phyloP scores from a whole-genome alignment of 495 filamentous ascomycete genomes.

The Echria macrotheca region DNA sequence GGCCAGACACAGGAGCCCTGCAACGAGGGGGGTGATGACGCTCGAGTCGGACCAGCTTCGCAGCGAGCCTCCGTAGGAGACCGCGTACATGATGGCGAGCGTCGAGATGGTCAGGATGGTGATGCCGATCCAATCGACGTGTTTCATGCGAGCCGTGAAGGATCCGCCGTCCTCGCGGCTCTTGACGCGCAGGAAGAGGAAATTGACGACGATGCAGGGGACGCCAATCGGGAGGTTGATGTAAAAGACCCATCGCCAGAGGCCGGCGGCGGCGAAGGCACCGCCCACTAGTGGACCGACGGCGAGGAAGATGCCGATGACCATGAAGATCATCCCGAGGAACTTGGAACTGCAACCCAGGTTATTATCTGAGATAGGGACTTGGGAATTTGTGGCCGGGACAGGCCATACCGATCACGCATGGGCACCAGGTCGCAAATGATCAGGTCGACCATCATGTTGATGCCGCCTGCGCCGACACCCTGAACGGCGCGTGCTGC shows the following conservation, averaged over 20 bases:
- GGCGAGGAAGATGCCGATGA: conserved; percentile 62
- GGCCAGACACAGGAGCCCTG: conserved; percentile 14
- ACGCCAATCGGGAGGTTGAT: conserved; percentile 29
- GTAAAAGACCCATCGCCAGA: conserved; percentile 33
- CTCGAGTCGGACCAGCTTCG: conserved; percentile 24
- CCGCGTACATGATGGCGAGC: conserved; percentile 22
- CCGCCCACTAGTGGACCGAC: conserved; percentile 68
- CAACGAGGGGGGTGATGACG: conserved; percentile 24
- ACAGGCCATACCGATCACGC: conserved; percentile 55
- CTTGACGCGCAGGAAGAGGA: conserved; percentile 29
- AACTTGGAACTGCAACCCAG: conserved; percentile 33
- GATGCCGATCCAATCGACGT: conserved; percentile 28
- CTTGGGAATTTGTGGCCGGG: too few species aligned
- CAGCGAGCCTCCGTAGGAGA: conserved; percentile 9
- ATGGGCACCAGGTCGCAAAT: conserved; percentile 67
- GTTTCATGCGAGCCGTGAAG: conserved; percentile 16
- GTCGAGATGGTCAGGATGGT: conserved; percentile 23
- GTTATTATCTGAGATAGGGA: neutral
- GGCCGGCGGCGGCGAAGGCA: conserved; percentile 48
- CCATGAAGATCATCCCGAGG: conserved; percentile 27
- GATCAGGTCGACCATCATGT: conserved; percentile 67
- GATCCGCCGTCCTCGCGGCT: conserved; percentile 13
- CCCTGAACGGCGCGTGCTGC: conserved; percentile 75
- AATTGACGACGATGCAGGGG: conserved; percentile 21
- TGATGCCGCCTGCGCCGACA: conserved; percentile 69